These are phyloP conservation scores for Rhizophagus prolifer DNA, from an alignment of 192 early-diverging fungal genomes.

Conservation along the genomic window DNA sequence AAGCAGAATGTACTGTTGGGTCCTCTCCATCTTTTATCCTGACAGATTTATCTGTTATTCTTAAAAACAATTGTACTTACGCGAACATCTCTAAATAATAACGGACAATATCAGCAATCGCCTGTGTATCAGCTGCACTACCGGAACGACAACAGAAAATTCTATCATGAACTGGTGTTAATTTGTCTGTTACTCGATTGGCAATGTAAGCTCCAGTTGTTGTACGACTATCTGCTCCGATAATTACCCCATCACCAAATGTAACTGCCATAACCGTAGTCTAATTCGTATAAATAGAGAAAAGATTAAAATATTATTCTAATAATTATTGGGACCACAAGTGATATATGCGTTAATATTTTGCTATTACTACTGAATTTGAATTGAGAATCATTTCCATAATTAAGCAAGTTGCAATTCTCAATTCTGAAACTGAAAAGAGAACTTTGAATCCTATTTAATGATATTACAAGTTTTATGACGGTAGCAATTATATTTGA, in stretches of 20 bases:
- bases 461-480: background rate
- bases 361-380: no score
- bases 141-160: slow-evolving; percentile 99
- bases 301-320: background rate
- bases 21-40: slow-evolving; percentile 81
- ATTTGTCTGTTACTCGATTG: slow-evolving; percentile 97
- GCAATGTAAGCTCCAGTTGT: slow-evolving; percentile 95
- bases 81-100: slow-evolving; percentile 93
- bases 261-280: slow-evolving; percentile 97
- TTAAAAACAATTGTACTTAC: slow-evolving; percentile 46
- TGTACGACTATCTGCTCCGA: slow-evolving; percentile 97
- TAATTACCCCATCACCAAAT: slow-evolving; percentile 88
- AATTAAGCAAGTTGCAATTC: background rate
- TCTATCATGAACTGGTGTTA: slow-evolving; percentile 90
- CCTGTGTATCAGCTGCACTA: slow-evolving; percentile 97
- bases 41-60: background rate
- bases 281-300: slow-evolving; percentile 42
- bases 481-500: background rate
- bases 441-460: background rate
- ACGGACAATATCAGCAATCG: slow-evolving; percentile 94
- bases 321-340: background rate
- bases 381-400: no score
- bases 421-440: background rate
- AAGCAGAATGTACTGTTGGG: slow-evolving; percentile 85
- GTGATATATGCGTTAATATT: background rate